Evolutionary conservation across 2,329 filamentous ascomycete genomes (phyloP).

Genomic region (Cytospora leucostoma): DNA sequence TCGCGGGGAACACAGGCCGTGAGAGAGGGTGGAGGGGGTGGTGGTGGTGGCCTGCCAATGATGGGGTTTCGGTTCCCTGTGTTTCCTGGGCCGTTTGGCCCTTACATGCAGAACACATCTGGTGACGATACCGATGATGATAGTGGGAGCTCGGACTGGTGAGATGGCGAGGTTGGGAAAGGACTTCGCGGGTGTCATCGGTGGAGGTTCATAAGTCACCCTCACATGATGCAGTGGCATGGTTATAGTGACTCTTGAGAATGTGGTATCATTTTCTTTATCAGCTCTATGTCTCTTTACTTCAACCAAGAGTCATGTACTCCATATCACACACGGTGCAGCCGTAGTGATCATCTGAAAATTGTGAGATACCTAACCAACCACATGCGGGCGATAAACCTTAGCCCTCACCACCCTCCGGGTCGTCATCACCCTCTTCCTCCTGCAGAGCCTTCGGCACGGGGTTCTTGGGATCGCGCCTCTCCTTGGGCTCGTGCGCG

Average conservation of each 20-base stretch:
- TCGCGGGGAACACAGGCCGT: background rate
- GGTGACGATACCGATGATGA: background rate
- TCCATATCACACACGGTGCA: background rate
- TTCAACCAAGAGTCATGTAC: background rate
- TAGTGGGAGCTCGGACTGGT: background rate
- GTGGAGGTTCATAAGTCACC: background rate
- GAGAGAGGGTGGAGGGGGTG: background rate
- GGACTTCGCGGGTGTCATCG: background rate
- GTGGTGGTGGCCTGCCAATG: background rate
- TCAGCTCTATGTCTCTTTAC: background rate
- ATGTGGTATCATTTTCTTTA: slow-evolving; percentile 6
- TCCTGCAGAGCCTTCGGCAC: slow-evolving; percentile 46
- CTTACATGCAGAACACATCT: background rate
- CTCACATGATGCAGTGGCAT: background rate
- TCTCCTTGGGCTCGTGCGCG: slow-evolving; percentile 51
- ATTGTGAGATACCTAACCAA: too few species aligned
- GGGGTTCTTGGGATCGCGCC: slow-evolving; percentile 36
- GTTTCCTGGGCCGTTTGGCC: background rate
- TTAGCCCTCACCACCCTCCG: slow-evolving; percentile 46
- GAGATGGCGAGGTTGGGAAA: background rate
- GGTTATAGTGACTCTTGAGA: background rate
- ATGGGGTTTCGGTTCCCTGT: background rate
- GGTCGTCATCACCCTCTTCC: slow-evolving; percentile 54
- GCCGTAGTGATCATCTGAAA: background rate
- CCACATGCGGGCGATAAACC: too few species aligned